Evolutionary conservation across 2,329 filamentous ascomycete species (phyloP).

Genomic region (Clarireedia paspali): DNA sequence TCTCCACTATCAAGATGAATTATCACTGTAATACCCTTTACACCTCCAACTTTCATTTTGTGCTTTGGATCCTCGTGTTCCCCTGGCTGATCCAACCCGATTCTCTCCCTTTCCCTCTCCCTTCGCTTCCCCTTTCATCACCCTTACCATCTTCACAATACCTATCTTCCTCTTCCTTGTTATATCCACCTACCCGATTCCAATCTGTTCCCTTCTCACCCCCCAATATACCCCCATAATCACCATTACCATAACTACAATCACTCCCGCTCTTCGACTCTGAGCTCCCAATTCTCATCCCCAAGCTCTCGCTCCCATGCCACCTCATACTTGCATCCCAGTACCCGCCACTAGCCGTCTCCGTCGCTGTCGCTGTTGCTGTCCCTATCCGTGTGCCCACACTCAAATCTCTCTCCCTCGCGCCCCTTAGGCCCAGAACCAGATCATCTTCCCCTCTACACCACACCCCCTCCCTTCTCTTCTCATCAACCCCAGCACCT

Average conservation of each 20-base stretch:
- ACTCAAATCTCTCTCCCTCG: background rate
- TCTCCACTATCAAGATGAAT: constrained; percentile 19
- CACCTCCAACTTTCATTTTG: background rate
- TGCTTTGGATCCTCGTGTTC: background rate
- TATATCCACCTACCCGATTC: too few species aligned
- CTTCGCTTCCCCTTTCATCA: background rate
- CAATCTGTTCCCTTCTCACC: background rate
- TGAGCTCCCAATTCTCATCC: background rate
- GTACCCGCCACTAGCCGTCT: background rate
- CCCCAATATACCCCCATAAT: background rate
- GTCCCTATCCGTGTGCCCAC: background rate
- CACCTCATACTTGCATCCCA: background rate
- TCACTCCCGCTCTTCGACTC: background rate
- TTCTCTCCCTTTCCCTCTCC: background rate
- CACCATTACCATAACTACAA: background rate
- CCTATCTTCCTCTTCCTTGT: background rate
- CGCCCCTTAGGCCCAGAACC: background rate
- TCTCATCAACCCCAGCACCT: background rate
- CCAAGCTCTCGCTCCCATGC: background rate
- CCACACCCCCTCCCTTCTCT: too few species aligned
- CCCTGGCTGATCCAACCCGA: background rate
- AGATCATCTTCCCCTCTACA: background rate
- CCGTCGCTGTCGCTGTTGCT: background rate
- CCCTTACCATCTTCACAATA: background rate
- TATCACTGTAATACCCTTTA: constrained; percentile 21